These are phyloP conservation scores for Neofusicoccum umdonicola DNA, from an alignment of 2,329 filamentous ascomycete species.

Conservation along the genomic window DNA sequence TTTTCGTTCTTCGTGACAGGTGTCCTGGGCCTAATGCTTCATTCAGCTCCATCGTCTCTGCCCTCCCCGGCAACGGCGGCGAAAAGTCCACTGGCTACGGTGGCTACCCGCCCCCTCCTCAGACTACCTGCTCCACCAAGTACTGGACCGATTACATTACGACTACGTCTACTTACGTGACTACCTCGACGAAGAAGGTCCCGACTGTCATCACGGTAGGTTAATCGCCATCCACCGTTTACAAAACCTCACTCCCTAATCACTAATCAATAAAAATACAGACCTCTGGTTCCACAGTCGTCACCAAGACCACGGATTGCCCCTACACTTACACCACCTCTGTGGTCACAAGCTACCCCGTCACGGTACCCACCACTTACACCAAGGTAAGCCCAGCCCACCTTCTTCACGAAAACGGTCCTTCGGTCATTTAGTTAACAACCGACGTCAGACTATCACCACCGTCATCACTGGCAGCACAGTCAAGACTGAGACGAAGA, in stretches of 20 bases:
- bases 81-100: not conserved
- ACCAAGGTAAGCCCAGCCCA: not conserved
- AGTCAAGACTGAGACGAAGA: not conserved
- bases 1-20: not conserved
- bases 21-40: not conserved
- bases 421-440: no score
- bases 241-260: not conserved
- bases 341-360: not conserved
- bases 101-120: not conserved
- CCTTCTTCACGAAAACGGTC: no score
- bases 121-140: conserved; percentile 4
- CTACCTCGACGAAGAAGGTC: conserved; percentile 1
- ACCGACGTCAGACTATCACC: no score
- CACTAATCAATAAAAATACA: not conserved
- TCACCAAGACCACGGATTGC: conserved; percentile 20
- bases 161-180: not conserved
- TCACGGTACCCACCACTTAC: not conserved
- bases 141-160: conserved; percentile 1
- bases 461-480: no score
- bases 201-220: conserved; percentile 3
- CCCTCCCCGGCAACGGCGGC: not conserved
- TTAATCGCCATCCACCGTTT: not conserved
- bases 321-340: conserved; percentile 18
- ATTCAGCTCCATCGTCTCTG: conserved; percentile 6
- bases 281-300: not conserved